Percentiles rank a stretch among this genome's conserved stretches.
Evolutionary conservation across 1,284 basidiomycete genomes (phyloP).

Genomic region (Sporisorium iseilematis-ciliati): DNA sequence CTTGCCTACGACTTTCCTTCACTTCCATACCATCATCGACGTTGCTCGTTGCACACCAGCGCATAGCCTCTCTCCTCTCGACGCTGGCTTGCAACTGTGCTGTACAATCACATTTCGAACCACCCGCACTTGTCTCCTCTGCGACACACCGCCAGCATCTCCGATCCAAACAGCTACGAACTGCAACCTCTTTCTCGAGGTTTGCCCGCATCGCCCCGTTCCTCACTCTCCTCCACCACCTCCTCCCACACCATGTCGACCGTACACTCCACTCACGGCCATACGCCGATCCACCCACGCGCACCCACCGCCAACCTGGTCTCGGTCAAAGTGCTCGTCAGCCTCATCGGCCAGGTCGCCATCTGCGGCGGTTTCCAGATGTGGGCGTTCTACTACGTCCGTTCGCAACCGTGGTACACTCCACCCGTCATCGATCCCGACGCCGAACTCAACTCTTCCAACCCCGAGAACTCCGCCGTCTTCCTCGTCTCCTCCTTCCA

Average conservation of each 20-base stretch:
- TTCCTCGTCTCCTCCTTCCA: conserved; percentile 98
- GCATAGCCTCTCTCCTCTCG: too few relatives aligned
- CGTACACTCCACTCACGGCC: conserved; percentile 59
- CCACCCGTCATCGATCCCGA: conserved; percentile 75
- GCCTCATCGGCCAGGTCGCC: conserved; percentile 91
- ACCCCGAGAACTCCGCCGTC: conserved; percentile 91
- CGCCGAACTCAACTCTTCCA: conserved; percentile 86
- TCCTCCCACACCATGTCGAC: conserved; percentile 2
- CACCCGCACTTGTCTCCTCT: neutral
- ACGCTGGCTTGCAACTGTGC: too few relatives aligned
- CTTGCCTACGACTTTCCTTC: neutral
- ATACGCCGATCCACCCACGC: conserved; percentile 78
- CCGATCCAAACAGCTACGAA: conserved; percentile 16
- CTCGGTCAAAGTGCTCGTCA: conserved; percentile 93
- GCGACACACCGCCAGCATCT: conserved; percentile 14
- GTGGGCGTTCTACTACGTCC: conserved; percentile 90
- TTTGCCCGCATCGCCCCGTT: neutral
- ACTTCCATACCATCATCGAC: neutral
- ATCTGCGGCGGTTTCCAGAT: conserved; percentile 87
- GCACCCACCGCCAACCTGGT: conserved; percentile 96
- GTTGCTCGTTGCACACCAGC: too few relatives aligned
- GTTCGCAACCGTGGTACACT: conserved; percentile 83
- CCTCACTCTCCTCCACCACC: neutral
- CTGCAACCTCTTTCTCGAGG: conserved; percentile 37
- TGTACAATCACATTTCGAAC: neutral